These are phyloP conservation scores for Striga hermonthica DNA, from an alignment of 305 asterid genomes.

Conservation along the genomic window DNA sequence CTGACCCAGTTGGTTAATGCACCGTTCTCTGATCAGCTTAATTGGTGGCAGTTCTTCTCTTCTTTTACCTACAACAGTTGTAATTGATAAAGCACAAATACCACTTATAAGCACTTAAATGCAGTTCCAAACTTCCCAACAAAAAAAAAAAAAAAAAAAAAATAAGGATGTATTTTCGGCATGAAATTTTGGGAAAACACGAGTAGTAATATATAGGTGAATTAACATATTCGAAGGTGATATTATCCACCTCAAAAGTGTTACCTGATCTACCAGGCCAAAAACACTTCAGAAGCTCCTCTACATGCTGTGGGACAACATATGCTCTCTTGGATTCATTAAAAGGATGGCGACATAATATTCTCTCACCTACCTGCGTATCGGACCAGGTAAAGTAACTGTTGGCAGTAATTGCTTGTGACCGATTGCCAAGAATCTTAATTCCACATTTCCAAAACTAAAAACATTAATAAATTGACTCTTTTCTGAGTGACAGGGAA, in stretches of 20 bases:
- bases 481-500: not conserved
- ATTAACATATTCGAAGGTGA: not conserved
- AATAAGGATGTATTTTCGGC: not conserved
- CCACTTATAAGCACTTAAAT: not conserved
- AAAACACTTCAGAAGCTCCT: slow-evolving; percentile 92
- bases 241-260: not conserved
- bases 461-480: no score
- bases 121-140: not conserved
- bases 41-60: slow-evolving; percentile 73
- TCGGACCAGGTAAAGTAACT: slow-evolving; percentile 14
- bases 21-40: slow-evolving; percentile 61
- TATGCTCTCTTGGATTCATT: slow-evolving; percentile 95
- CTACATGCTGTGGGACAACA: slow-evolving; percentile 91
- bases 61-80: slow-evolving; percentile 43
- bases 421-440: slow-evolving; percentile 7
- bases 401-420: slow-evolving; percentile 12
- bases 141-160: not conserved
- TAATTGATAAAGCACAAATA: not conserved
- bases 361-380: slow-evolving; percentile 76
- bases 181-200: not conserved
- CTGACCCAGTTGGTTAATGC: slow-evolving; percentile 73
- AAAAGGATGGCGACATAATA: slow-evolving; percentile 95
- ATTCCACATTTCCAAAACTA: no score
- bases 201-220: not conserved
- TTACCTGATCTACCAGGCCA: slow-evolving; percentile 89